Evolutionary conservation across 768 basidiomycete species (phyloP).

Genomic region (Epithele typhae): DNA sequence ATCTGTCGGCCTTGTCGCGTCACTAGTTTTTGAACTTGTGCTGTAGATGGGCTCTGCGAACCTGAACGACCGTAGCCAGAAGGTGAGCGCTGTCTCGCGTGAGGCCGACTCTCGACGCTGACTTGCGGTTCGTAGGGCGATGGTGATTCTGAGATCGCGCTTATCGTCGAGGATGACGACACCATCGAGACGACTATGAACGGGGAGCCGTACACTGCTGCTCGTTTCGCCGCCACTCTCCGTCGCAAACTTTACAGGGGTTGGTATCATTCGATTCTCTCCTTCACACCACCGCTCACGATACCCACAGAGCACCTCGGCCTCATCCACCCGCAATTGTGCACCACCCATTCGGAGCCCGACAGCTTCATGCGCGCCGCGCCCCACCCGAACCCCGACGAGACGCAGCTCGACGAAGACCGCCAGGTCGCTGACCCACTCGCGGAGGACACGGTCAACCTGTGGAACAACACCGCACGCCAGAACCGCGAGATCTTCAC

Average conservation of each 20-base stretch:
- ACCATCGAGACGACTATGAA: constrained; percentile 74
- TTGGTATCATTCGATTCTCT: constrained; percentile 22
- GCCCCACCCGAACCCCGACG: constrained; percentile 65
- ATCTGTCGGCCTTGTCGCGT: too few relatives aligned
- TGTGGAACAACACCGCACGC: constrained; percentile 70
- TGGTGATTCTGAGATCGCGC: constrained; percentile 91
- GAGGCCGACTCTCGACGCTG: background rate
- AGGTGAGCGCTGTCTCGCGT: constrained; percentile 33
- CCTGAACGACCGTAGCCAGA: constrained; percentile 83
- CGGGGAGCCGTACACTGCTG: constrained; percentile 65
- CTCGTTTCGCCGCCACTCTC: constrained; percentile 79
- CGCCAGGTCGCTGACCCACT: constrained; percentile 75
- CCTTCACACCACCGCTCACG: background rate
- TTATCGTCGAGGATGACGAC: constrained; percentile 88
- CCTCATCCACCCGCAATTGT: constrained; percentile 70
- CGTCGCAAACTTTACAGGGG: constrained; percentile 82
- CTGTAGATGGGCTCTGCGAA: constrained; percentile 89
- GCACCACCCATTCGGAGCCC: constrained; percentile 36
- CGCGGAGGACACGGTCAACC: constrained; percentile 46
- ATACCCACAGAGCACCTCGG: constrained; percentile 71
- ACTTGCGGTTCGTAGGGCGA: constrained; percentile 69
- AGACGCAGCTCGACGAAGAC: constrained; percentile 57
- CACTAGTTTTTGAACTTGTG: too few relatives aligned
- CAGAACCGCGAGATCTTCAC: constrained; percentile 83
- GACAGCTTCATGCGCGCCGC: constrained; percentile 75